phyloP scores from a whole-genome alignment of 352 stramenopile species.

The Globisporangium recalcitrans region DNA sequence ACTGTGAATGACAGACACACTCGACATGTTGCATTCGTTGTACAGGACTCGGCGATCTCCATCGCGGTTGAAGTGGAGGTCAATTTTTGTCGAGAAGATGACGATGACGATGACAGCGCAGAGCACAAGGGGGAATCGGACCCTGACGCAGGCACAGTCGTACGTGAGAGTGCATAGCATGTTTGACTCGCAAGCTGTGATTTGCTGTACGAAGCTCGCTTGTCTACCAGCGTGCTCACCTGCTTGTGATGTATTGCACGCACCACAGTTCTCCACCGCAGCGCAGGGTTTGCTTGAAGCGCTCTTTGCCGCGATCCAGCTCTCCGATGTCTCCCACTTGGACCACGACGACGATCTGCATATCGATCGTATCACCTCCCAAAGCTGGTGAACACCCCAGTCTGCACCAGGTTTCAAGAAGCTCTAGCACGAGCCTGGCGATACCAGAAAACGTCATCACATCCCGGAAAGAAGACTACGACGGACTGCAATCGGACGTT shows the following conservation, averaged over 20 bases:
- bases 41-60: slow-evolving; percentile 8
- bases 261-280: slow-evolving; percentile 7
- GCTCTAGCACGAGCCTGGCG: neutral
- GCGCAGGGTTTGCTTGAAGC: slow-evolving; percentile 8
- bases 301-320: neutral
- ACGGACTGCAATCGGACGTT: slow-evolving; percentile 39
- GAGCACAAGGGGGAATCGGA: neutral
- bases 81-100: neutral
- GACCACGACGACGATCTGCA: slow-evolving; percentile 6
- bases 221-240: neutral
- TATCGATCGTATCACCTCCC: neutral
- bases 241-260: neutral
- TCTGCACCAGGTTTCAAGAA: neutral
- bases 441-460: slow-evolving; percentile 23
- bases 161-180: neutral
- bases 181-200: neutral
- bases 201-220: neutral
- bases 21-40: no score
- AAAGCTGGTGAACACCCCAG: neutral
- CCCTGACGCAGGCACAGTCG: neutral
- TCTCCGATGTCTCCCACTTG: neutral
- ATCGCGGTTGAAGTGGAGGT: slow-evolving; percentile 5
- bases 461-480: slow-evolving; percentile 52
- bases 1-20: no score
- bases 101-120: neutral